Evolutionary conservation across 2,329 filamentous ascomycete species (phyloP).

Genomic region (Periconia sp.): DNA sequence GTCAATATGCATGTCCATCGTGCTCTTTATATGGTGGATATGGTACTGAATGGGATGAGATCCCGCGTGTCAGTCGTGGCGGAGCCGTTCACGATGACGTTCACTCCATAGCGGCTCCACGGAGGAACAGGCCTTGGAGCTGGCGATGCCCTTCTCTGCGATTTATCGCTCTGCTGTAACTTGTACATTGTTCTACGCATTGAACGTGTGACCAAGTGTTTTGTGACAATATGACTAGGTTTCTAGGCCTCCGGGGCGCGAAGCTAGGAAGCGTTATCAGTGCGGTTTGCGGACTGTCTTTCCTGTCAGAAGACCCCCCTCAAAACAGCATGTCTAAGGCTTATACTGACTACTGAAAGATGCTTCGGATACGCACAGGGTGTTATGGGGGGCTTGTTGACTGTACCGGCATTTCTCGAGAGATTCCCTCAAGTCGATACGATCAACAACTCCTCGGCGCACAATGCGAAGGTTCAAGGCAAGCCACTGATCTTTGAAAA

Average conservation of each 20-base stretch:
- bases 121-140: too few species aligned
- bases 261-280: slow-evolving; percentile 8
- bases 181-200: too few species aligned
- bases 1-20: too few species aligned
- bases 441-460: slow-evolving; percentile 22
- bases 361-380: slow-evolving; percentile 69
- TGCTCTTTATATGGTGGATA: too few species aligned
- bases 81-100: too few species aligned
- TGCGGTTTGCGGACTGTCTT: slow-evolving; percentile 12
- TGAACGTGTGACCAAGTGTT: neutral
- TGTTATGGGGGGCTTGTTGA: slow-evolving; percentile 73
- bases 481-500: neutral
- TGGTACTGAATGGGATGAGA: too few species aligned
- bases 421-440: slow-evolving; percentile 35
- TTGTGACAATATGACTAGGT: slow-evolving; percentile 4
- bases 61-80: too few species aligned
- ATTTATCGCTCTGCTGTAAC: too few species aligned
- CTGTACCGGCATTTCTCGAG: slow-evolving; percentile 65
- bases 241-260: slow-evolving; percentile 6
- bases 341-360: slow-evolving; percentile 20
- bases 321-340: too few species aligned
- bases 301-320: slow-evolving; percentile 4
- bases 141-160: too few species aligned
- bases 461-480: slow-evolving; percentile 35
- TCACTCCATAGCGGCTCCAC: too few species aligned